Base-by-base conservation (phyloP, 768 basidiomycete genomes). In the Boletus insuetus region DNA sequence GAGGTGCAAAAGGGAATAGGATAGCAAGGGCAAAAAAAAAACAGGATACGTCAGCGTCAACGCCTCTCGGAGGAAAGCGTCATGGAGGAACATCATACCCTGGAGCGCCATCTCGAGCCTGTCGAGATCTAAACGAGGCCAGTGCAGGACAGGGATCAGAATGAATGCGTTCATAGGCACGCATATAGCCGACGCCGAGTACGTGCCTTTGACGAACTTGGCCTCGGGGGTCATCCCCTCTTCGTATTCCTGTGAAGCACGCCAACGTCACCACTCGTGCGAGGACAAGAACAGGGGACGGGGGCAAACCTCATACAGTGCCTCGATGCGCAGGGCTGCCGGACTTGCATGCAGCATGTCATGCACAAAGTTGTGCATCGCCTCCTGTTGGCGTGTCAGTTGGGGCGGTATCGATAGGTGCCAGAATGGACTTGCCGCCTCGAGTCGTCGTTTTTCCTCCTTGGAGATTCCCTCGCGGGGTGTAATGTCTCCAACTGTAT, bases 41-140 rank as follows among this genome's bases (percentile, higher is more conserved):
- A 9, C 8, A 13, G 34, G 34, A 35, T 35, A 35, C 14, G 40
- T 46, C n/a, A 41, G 22, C 5, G 19, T 6, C 6, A 17, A 24
- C 17, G 12, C n/a, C 16, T 29, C 34, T 35, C 14, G 13, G 34
- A 35, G 24, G 22, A 54, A 17, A 39, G 6, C 38, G 16, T 39
- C 12, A 39, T 10, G 34, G 6, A 35, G 34, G 34, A 29, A 35
- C n/a, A 39, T 39, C 47, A 16, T 46, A 82, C 89, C 91, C 79
- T 95, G 92, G 1, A 84, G 75, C 1, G 90, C 90, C 88, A 95
- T 89, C 69, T 95, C 92, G 53, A 93, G 85, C 7, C 89, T 79
- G 66, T 95, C 92, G 6, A 94, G 78, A 66, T 95, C 92, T 93
- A 9, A 20, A 7, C 35, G 14, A 35, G 13, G 13, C 12, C 13